Evolutionary conservation across 208 protist species (phyloP).

Genomic region (Crithidia expoeki): DNA sequence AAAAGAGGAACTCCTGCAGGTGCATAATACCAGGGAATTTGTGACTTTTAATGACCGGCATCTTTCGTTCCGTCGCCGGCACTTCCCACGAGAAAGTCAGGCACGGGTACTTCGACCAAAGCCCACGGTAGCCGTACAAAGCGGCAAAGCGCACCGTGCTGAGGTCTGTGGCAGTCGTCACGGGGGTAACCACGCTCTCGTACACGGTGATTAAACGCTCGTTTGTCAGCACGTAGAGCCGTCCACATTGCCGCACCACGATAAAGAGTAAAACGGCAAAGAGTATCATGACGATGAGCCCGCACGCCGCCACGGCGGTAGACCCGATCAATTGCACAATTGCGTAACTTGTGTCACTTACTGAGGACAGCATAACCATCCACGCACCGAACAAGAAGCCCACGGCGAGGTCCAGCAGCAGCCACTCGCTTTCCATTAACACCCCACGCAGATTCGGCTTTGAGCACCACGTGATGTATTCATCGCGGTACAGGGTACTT

Average conservation of each 20-base stretch:
- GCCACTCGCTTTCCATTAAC: constrained; percentile 54
- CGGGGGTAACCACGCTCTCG: constrained; percentile 44
- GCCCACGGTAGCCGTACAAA: constrained; percentile 51
- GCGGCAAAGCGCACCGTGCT: constrained; percentile 44
- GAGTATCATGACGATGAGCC: constrained; percentile 31
- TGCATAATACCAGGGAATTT: constrained; percentile 49
- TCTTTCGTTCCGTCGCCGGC: constrained; percentile 53
- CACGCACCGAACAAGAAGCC: constrained; percentile 53
- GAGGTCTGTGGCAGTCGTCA: constrained; percentile 49
- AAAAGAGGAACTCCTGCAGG: constrained; percentile 49
- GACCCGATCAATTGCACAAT: constrained; percentile 41
- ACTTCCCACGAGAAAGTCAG: constrained; percentile 68
- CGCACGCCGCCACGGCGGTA: constrained; percentile 43
- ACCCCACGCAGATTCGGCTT: constrained; percentile 43
- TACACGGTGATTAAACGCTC: constrained; percentile 58
- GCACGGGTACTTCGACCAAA: constrained; percentile 30
- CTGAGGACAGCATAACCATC: constrained; percentile 46
- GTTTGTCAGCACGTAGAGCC: constrained; percentile 63
- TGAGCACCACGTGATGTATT: constrained; percentile 58
- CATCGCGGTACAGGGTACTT: constrained; percentile 41
- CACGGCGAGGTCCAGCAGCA: constrained; percentile 39
- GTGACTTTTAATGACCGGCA: constrained; percentile 58
- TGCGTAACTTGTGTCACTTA: constrained; percentile 38
- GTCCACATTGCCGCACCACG: constrained; percentile 38
- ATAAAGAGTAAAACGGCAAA: constrained; percentile 47